These are phyloP conservation scores for Earliella scabrosa DNA, from an alignment of 1,284 basidiomycete genomes.

Conservation along the genomic window DNA sequence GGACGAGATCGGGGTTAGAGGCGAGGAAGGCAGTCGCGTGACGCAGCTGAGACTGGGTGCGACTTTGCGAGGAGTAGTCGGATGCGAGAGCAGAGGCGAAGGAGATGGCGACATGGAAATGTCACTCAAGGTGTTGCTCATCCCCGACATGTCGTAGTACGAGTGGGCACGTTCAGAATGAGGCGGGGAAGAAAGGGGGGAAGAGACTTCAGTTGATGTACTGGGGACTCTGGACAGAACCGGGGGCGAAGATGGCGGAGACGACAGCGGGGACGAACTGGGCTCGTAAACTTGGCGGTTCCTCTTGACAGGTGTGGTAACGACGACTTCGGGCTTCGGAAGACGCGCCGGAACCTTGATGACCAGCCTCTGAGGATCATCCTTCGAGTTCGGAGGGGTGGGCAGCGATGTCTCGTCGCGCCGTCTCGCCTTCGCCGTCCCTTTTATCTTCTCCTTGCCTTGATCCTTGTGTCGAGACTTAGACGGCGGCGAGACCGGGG, in stretches of 20 bases:
- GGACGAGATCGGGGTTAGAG: constrained; percentile 8
- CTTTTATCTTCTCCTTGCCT: constrained; percentile 6
- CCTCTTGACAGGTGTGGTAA: constrained; percentile 14
- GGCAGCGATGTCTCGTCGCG: constrained; percentile 7
- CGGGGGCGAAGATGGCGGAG: constrained; percentile 11
- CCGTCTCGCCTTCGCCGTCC: constrained; percentile 8
- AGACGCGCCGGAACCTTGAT: constrained; percentile 26
- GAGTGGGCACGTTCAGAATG: neutral
- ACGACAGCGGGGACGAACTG: constrained; percentile 13
- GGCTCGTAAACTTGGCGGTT: neutral
- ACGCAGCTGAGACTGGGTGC: constrained; percentile 2
- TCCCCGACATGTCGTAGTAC: constrained; percentile 16
- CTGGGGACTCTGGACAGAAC: neutral
- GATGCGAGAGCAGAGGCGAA: neutral
- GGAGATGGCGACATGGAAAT: constrained; percentile 14
- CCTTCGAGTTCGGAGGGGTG: constrained; percentile 13
- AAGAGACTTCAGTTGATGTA: neutral
- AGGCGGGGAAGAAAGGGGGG: constrained; percentile 12
- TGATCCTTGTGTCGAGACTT: constrained; percentile 6
- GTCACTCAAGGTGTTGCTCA: constrained; percentile 16
- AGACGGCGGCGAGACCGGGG: constrained; percentile 20
- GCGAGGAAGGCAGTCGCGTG: constrained; percentile 12
- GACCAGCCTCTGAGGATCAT: constrained; percentile 15
- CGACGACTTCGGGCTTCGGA: constrained; percentile 24
- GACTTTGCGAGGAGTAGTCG: constrained; percentile 4